These are phyloP conservation scores for Halenospora varia DNA, from an alignment of 495 filamentous ascomycete genomes.

Conservation along the genomic window DNA sequence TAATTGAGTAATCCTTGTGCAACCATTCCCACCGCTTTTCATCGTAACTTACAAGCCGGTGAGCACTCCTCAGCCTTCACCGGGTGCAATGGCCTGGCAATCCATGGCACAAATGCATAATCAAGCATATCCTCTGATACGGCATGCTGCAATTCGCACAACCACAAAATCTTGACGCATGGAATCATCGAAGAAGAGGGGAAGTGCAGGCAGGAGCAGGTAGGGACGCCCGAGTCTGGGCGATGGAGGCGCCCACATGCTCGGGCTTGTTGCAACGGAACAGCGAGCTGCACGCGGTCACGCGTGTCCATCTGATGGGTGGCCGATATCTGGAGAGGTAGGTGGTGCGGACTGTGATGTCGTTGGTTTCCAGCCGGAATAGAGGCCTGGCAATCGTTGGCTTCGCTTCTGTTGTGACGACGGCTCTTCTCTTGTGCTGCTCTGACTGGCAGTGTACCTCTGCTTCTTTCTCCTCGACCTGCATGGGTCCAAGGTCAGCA, in stretches of 20 bases:
- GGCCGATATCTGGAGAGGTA: background rate
- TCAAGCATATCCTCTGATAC: background rate
- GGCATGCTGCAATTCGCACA: background rate
- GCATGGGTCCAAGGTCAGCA: background rate
- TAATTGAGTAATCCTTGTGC: background rate
- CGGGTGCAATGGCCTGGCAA: no score
- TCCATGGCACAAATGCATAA: background rate
- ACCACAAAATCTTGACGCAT: background rate
- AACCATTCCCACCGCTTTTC: no score
- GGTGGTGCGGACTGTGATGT: background rate
- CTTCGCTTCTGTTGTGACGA: no score
- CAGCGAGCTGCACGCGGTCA: background rate
- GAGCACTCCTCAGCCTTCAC: no score
- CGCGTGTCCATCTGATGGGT: background rate
- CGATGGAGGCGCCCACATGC: no score
- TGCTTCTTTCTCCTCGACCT: no score
- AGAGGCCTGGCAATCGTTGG: no score
- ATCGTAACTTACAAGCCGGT: no score
- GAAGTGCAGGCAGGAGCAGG: background rate
- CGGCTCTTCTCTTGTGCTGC: no score
- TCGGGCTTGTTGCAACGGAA: background rate
- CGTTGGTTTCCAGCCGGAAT: no score
- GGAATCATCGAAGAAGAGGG: background rate
- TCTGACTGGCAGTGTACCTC: no score
- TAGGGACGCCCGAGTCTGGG: no score